Percentiles rank a stretch among this genome's conserved stretches.
These are phyloP conservation scores for Suhomyces emberorum DNA, from an alignment of 805 yeast species.

Conservation along the genomic window DNA sequence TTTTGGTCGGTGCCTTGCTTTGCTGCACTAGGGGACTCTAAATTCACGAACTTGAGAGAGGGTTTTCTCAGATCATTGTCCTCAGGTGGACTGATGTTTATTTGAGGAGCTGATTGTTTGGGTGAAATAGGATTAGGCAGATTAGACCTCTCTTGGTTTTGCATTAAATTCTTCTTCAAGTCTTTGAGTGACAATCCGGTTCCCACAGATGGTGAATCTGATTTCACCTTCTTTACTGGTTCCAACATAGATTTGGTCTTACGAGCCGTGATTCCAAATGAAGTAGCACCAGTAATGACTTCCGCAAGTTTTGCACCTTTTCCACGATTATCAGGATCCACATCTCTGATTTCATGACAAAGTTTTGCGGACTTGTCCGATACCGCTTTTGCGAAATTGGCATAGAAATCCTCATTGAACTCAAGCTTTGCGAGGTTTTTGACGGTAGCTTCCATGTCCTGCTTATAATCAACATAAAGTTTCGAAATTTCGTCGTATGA, in stretches of 20 bases:
- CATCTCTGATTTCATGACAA: conserved; percentile 32
- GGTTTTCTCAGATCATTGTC: conserved; percentile 21
- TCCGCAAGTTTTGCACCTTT: conserved; percentile 41
- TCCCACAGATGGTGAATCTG: not conserved
- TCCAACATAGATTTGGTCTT: conserved; percentile 41
- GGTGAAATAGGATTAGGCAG: conserved; percentile 1
- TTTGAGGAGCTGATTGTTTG: conserved; percentile 2
- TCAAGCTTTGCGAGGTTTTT: conserved; percentile 15
- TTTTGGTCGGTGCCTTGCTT: conserved; percentile 8
- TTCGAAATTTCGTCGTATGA: conserved; percentile 40
- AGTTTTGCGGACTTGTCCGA: conserved; percentile 34
- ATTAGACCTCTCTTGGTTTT: conserved; percentile 3
- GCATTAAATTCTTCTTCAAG: conserved; percentile 24
- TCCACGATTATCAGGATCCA: conserved; percentile 39
- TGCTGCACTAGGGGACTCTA: conserved; percentile 15
- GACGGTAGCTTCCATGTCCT: conserved; percentile 13
- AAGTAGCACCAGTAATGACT: conserved; percentile 40
- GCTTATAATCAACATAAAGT: conserved; percentile 28
- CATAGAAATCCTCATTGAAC: conserved; percentile 25
- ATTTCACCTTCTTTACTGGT: conserved; percentile 22
- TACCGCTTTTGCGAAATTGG: conserved; percentile 23
- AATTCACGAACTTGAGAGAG: conserved; percentile 30
- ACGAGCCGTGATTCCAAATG: conserved; percentile 37
- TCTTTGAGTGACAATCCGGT: conserved; percentile 28
- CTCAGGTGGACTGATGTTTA: not conserved